Base-by-base conservation (phyloP, 1,284 basidiomycete species). In the Amylostereum areolatum region DNA sequence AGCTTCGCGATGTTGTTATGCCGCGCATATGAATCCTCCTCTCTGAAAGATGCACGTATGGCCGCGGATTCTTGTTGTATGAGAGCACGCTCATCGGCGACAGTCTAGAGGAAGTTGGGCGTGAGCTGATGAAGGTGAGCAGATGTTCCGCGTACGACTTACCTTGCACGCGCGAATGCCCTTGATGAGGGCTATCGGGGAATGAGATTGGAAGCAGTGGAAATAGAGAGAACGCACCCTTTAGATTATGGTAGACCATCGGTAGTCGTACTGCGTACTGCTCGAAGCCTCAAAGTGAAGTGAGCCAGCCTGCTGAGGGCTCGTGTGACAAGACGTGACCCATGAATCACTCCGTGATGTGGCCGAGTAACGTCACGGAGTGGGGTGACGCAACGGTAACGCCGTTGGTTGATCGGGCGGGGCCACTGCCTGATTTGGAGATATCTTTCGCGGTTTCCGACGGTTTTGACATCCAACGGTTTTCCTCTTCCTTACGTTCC, bases 21-120 rank as follows among this genome's bases (percentile, higher is more conserved):
- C 50, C 95, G 85, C 53, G 90, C 78, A 69, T 87, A 90, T 36
- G 91, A 87, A 72, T 96, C 92, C 66, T 99, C 97, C 66, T 98
- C 95, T 58, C 96, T 89, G 73, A 99, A 99, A 1, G 94, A 94
- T 0, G 96, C 96, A 52, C 97, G 83, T 60, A 99, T 97, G 24
- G 95, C 92, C 5, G 97, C 97, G 1, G 92, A 96, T 73, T 99
- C 97, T 68, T 98, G 96, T 67, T 97, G 92, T 62, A 99, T 97
- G 59, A 99, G 85, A 43, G 89, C 83, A 48, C 97, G 89, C 71
- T 99, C 97, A 75, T 99, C 97, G 55, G 97, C 97, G 45, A 98
- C 85, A 45, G 97, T 99, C 91, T 99, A 52, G 7, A 39, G 9
- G 47, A 59, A 52, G 55, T 56, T 64, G 46, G 64, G 50, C 51